Percentiles rank a stretch among this genome's conserved stretches.
phyloP scores from a whole-genome alignment of 345 rosid genomes.

The Bruguiera parviflora region DNA sequence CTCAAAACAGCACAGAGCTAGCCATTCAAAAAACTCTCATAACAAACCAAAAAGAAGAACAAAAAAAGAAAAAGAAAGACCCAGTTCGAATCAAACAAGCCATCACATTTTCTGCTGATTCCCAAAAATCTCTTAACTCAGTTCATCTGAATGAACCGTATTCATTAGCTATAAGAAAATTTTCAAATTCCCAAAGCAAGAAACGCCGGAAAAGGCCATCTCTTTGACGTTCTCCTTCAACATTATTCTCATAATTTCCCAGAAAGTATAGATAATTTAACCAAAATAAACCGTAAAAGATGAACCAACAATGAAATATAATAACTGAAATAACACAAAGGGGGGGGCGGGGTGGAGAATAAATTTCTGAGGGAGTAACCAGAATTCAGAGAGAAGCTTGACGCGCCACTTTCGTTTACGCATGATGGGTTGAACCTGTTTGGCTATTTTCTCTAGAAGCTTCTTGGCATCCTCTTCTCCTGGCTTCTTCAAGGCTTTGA shows the following conservation, averaged over 20 bases:
- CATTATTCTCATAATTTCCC: too few relatives aligned
- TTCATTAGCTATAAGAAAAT: too few relatives aligned
- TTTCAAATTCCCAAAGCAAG: background rate
- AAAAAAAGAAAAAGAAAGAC: too few relatives aligned
- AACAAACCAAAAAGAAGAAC: too few relatives aligned
- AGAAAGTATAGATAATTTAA: too few relatives aligned
- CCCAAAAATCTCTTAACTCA: too few relatives aligned
- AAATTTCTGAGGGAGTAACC: slow-evolving; percentile 21
- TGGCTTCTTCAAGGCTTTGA: slow-evolving; percentile 60
- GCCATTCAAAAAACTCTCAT: background rate
- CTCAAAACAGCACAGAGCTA: background rate
- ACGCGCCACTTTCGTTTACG: slow-evolving; percentile 55
- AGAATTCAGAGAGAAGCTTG: slow-evolving; percentile 46
- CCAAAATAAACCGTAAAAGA: too few relatives aligned
- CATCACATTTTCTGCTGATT: too few relatives aligned
- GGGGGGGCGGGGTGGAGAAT: too few relatives aligned
- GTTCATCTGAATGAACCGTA: too few relatives aligned
- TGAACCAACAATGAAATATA: background rate
- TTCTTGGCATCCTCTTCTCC: slow-evolving; percentile 65
- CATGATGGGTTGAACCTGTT: slow-evolving; percentile 60
- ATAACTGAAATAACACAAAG: background rate
- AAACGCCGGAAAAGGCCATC: background rate
- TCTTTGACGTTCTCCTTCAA: background rate
- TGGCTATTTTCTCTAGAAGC: slow-evolving; percentile 59
- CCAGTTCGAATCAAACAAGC: too few relatives aligned